phyloP scores from a whole-genome alignment of 108 stramenopile species.

The Discostella pseudostelligera region DNA sequence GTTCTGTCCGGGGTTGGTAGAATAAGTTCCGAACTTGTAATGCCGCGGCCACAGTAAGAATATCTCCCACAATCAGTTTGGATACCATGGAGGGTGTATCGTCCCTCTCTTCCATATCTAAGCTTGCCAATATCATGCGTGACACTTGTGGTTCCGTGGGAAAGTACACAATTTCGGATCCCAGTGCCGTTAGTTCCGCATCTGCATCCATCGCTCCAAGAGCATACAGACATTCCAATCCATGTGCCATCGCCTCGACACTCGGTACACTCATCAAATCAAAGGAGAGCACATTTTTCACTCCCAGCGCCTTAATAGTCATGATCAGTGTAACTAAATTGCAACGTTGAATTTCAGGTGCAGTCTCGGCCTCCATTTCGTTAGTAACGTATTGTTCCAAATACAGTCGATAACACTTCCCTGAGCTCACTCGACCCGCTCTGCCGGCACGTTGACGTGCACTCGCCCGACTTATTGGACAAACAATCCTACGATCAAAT shows the following conservation, averaged over 20 bases:
- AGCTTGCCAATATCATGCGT: conserved; percentile 75
- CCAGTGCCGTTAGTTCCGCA: conserved; percentile 64
- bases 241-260: conserved; percentile 75
- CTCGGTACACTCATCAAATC: conserved; percentile 90
- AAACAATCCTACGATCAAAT: conserved; percentile 80
- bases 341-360: conserved; percentile 80
- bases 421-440: conserved; percentile 86
- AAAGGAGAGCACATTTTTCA: conserved; percentile 91
- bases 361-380: conserved; percentile 58
- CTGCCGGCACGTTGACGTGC: conserved; percentile 92
- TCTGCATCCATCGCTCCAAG: conserved; percentile 81
- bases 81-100: conserved; percentile 39
- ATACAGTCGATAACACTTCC: conserved; percentile 94
- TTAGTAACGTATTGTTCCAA: conserved; percentile 71
- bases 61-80: conserved; percentile 63
- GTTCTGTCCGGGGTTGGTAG: conserved; percentile 62
- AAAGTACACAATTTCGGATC: conserved; percentile 83
- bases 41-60: conserved; percentile 87
- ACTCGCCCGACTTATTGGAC: conserved; percentile 82
- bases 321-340: conserved; percentile 86
- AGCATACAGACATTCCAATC: conserved; percentile 80
- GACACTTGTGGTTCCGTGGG: conserved; percentile 82
- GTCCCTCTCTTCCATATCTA: conserved; percentile 45
- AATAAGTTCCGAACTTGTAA: conserved; percentile 84
- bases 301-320: conserved; percentile 94